These are phyloP conservation scores for Chernovozyma sophiae-reginae DNA, from an alignment of 1,139 yeast genomes.

Conservation along the genomic window DNA sequence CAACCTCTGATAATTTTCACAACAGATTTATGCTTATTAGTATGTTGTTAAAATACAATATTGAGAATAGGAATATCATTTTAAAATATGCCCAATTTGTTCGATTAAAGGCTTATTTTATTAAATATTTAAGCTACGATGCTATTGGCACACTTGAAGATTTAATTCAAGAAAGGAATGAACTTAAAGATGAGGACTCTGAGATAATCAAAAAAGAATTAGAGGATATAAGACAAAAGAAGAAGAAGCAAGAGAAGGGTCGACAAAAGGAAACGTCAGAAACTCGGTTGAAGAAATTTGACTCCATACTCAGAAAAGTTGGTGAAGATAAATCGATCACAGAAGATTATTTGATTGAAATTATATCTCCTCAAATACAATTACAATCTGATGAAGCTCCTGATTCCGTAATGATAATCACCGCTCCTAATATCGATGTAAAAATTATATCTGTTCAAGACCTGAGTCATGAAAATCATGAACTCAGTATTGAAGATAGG, in stretches of 20 bases:
- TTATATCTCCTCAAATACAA: slow-evolving; percentile 85
- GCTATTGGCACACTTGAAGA: slow-evolving; percentile 36
- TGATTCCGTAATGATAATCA: slow-evolving; percentile 50
- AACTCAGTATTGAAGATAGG: slow-evolving; percentile 21
- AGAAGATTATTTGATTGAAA: slow-evolving; percentile 65
- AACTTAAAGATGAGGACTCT: not conserved
- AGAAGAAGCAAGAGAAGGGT: not conserved
- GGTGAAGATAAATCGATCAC: slow-evolving; percentile 35
- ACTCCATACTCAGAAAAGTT: slow-evolving; percentile 45
- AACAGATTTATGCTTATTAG: slow-evolving; percentile 39
- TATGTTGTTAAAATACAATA: slow-evolving; percentile 45
- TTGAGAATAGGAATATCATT: slow-evolving; percentile 30
- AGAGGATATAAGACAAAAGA: not conserved
- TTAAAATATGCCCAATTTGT: slow-evolving; percentile 40
- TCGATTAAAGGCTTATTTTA: slow-evolving; percentile 23
- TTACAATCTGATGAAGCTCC: slow-evolving; percentile 63
- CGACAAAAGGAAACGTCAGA: slow-evolving; percentile 14
- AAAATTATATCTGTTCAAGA: slow-evolving; percentile 35
- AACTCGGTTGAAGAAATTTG: slow-evolving; percentile 40
- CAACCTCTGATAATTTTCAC: slow-evolving; percentile 21
- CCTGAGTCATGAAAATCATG: slow-evolving; percentile 16
- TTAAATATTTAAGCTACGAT: slow-evolving; percentile 34
- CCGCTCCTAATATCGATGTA: slow-evolving; percentile 39
- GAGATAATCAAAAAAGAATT: not conserved
- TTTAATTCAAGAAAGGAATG: slow-evolving; percentile 19